Percentiles rank a stretch among this genome's conserved stretches.
These are phyloP conservation scores for Musa schizocarpa DNA, from an alignment of 176 grass and related monocot species.

Conservation along the genomic window DNA sequence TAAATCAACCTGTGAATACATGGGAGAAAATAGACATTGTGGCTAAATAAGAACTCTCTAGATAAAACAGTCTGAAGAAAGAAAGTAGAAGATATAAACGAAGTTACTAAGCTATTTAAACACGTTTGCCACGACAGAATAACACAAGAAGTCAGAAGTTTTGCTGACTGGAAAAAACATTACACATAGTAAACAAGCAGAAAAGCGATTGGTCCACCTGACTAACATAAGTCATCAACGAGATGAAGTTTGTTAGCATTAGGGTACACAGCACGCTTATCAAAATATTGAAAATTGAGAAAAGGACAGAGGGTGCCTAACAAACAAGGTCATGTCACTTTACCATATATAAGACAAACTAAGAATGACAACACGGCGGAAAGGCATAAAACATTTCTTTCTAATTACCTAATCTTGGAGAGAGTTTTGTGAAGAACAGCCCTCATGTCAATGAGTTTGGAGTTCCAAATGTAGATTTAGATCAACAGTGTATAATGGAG, in stretches of 20 bases:
- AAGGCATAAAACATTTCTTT: no score
- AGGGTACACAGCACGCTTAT: no score
- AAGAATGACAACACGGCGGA: neutral
- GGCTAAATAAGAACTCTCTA: neutral
- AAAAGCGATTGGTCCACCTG: no score
- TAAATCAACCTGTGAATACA: conserved; percentile 65
- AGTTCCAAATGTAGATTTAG: neutral
- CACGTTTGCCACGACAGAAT: neutral
- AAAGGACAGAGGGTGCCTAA: no score
- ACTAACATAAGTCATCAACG: no score
- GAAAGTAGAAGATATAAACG: neutral
- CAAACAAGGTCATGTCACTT: neutral
- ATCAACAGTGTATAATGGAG: no score
- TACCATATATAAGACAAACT: neutral
- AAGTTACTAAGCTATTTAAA: neutral
- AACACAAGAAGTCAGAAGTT: neutral
- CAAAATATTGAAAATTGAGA: no score
- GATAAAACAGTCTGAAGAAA: neutral
- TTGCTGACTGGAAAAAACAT: no score
- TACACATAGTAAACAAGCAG: no score
- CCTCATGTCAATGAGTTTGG: neutral
- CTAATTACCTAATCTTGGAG: no score
- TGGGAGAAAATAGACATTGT: neutral
- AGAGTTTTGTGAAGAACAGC: no score
- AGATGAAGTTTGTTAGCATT: no score